Conservation (phyloP, 2,329 filamentous ascomycete genomes). For the Ceratocystis variospora region DNA sequence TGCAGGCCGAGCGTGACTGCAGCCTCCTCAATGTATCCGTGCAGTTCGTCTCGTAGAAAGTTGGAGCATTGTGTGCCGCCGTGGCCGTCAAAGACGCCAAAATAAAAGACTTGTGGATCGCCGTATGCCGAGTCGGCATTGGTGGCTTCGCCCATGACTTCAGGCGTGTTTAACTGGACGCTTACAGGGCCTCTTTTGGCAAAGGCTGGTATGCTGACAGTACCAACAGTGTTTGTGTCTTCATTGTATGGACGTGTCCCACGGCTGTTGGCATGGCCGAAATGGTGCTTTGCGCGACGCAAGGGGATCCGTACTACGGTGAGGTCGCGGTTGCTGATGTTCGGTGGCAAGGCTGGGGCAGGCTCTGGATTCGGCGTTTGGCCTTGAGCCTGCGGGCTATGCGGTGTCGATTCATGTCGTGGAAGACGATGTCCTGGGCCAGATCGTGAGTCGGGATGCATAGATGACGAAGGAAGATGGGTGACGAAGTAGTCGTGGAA, state of each 20-base stretch:
- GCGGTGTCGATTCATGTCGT: slow-evolving; percentile 68
- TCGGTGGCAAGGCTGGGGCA: slow-evolving; percentile 43
- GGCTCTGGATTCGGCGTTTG: slow-evolving; percentile 27
- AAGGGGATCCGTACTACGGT: slow-evolving; percentile 92
- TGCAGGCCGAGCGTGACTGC: slow-evolving; percentile 62
- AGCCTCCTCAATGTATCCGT: slow-evolving; percentile 76
- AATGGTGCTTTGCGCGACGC: slow-evolving; percentile 89
- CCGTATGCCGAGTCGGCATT: slow-evolving; percentile 65
- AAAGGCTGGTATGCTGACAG: slow-evolving; percentile 85
- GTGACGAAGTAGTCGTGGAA: slow-evolving; percentile 98
- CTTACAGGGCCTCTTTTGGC: slow-evolving; percentile 66
- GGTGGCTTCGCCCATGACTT: slow-evolving; percentile 44
- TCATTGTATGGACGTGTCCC: slow-evolving; percentile 84
- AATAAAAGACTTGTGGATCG: slow-evolving; percentile 95
- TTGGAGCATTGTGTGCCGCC: slow-evolving; percentile 79
- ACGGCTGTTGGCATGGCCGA: slow-evolving; percentile 63
- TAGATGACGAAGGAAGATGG: slow-evolving; percentile 80
- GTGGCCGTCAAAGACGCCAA: slow-evolving; percentile 91
- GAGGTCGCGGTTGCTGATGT: slow-evolving; percentile 55
- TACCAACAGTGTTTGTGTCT: slow-evolving; percentile 86
- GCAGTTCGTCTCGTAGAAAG: slow-evolving; percentile 71
- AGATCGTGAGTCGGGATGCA: slow-evolving; percentile 69
- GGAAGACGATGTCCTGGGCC: slow-evolving; percentile 75
- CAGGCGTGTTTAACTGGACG: slow-evolving; percentile 23
- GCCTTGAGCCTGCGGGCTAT: slow-evolving; percentile 35